Evolutionary conservation across 192 early-diverging fungal genomes (phyloP), one percentile per base, ranked within the genome.

Genomic region (Dimargaris verticillata): DNA sequence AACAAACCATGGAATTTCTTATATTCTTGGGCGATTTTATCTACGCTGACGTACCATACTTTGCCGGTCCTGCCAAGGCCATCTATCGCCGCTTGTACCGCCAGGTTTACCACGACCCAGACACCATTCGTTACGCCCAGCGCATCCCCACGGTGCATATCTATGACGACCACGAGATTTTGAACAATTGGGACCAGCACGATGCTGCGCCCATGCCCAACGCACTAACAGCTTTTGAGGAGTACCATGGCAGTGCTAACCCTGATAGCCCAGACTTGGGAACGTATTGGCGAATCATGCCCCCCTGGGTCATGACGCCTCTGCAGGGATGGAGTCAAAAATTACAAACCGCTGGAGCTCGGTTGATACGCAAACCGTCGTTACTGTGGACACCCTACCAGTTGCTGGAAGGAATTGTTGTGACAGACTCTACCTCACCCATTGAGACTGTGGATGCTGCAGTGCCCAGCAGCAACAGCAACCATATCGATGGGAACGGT

Each of bases 11-110:
- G 62, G 53, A 22, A 17, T 58, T 58, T n/a, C 49, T 74, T 28
- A 65, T 77, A 61, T 77, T 77, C 48, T 62, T 77, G 60, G 75
- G 75, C 64, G 75, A 77, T 63, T 77, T 77, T 66, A 70, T 77
- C 62, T 74, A 77, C 64, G 68, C 75, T 38, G 75, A 77, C 46
- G 29, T 74, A 60, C 75, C 75, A 24, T 55, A 68, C 33, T 72
- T 67, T 55, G 72, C 69, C 66, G 72, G 72, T 10, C 26, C 68
- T 10, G 46, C 26, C 20, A 20, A 65, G 28, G 72, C 68, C 15
- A 68, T 70, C 62, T 78, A 74, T 47, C 70, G 72, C 45, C 58
- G 72, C 3, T 70, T 74, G 7, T 78, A 78, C 49, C 66, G 70
- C 53, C 68, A 71, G 43, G 70, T 74, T 28, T 74, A 72, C 54